These are phyloP conservation scores for Penicillium tannophilum DNA, from an alignment of 495 filamentous ascomycete species.

Conservation along the genomic window DNA sequence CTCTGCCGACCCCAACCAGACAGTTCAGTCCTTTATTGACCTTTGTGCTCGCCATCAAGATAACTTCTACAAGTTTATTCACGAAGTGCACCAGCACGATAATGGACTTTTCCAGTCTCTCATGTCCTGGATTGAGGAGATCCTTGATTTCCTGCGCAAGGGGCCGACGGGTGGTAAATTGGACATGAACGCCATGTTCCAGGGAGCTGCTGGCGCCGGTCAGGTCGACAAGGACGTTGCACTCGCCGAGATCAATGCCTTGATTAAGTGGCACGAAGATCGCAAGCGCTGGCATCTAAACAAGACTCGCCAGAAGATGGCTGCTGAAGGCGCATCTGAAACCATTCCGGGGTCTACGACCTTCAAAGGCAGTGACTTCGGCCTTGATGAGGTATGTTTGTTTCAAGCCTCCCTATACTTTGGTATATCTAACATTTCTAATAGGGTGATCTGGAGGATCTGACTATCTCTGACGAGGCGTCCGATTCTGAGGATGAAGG, in stretches of 20 bases:
- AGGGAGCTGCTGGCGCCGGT: constrained; percentile 68
- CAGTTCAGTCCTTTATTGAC: constrained; percentile 98
- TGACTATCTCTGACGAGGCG: constrained; percentile 73
- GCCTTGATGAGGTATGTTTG: constrained; percentile 70
- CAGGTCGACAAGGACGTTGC: constrained; percentile 70
- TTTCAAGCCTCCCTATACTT: constrained; percentile 8
- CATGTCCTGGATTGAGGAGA: constrained; percentile 97
- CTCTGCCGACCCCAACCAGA: constrained; percentile 94
- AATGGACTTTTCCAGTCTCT: constrained; percentile 93
- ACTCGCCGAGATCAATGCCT: constrained; percentile 75
- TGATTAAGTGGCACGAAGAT: constrained; percentile 92
- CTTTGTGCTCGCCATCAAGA: constrained; percentile 92
- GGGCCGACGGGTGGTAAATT: constrained; percentile 77
- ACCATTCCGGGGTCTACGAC: constrained; percentile 49
- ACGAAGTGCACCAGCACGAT: constrained; percentile 97
- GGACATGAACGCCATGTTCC: constrained; percentile 92
- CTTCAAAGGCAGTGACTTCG: constrained; percentile 82
- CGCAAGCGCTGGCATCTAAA: constrained; percentile 96
- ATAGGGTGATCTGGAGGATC: constrained; percentile 74
- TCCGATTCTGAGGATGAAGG: constrained; percentile 66
- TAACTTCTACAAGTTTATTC: constrained; percentile 98
- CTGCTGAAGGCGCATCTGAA: constrained; percentile 66
- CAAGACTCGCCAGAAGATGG: constrained; percentile 99
- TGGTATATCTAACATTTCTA: constrained; percentile 11
- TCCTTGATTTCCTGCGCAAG: constrained; percentile 87